Evolutionary conservation across 768 basidiomycete species (phyloP).

Genomic region (Hypholoma sublateritium): DNA sequence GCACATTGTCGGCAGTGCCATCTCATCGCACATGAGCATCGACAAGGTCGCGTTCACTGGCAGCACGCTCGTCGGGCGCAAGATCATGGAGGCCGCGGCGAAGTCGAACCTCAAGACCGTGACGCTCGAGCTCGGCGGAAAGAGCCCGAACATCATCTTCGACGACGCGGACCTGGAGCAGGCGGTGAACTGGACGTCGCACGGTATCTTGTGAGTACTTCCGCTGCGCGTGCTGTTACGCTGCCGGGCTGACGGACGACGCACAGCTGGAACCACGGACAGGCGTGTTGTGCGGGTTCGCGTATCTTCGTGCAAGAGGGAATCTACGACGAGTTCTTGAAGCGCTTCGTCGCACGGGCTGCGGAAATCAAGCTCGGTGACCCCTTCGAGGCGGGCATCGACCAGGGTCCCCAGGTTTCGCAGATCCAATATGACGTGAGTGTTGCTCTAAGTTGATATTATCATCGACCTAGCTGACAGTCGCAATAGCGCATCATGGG

Average conservation of each 20-base stretch:
- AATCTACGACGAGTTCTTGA: slow-evolving; percentile 77
- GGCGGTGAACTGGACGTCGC: slow-evolving; percentile 63
- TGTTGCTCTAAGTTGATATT: background rate
- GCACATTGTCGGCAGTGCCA: slow-evolving; percentile 62
- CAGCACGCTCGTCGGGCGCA: slow-evolving; percentile 68
- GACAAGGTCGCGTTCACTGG: slow-evolving; percentile 81
- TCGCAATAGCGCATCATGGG: slow-evolving; percentile 59
- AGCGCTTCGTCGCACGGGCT: slow-evolving; percentile 50
- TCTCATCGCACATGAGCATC: slow-evolving; percentile 61
- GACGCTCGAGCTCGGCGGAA: slow-evolving; percentile 73
- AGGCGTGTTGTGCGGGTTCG: slow-evolving; percentile 77
- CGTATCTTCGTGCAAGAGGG: slow-evolving; percentile 77
- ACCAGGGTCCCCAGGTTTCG: slow-evolving; percentile 73
- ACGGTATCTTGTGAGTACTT: slow-evolving; percentile 60
- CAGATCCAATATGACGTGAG: slow-evolving; percentile 62
- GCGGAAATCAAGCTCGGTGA: slow-evolving; percentile 58
- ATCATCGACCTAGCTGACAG: background rate
- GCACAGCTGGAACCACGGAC: slow-evolving; percentile 38
- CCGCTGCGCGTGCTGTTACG: background rate
- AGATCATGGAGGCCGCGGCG: slow-evolving; percentile 69
- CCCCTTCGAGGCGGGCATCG: slow-evolving; percentile 53
- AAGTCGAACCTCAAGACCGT: slow-evolving; percentile 75
- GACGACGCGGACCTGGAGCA: slow-evolving; percentile 64
- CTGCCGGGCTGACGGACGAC: background rate
- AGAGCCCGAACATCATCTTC: slow-evolving; percentile 63